Evolutionary conservation across 1,284 basidiomycete species (phyloP), one percentile per base, ranked within the genome.

Genomic region (Phellopilus nigrolimitatus): DNA sequence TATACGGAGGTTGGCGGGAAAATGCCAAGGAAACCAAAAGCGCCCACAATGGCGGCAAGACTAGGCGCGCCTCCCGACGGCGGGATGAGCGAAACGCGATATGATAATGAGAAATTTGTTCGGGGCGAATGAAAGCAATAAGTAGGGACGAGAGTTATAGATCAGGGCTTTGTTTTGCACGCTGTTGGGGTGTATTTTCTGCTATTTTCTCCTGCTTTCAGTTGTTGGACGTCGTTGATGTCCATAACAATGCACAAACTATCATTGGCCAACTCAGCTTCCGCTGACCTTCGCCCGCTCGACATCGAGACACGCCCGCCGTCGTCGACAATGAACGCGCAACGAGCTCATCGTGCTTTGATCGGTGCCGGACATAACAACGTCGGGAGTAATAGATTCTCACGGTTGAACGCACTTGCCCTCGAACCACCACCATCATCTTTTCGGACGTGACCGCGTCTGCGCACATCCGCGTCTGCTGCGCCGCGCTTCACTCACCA

Each of bases 201-300:
- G 30, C 17, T 44, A 51, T 51, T 51, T 51, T 51, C 49, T 43
- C 41, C 31, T 51, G 49, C 49, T 51, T 51, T 51, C 34, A 44
- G 41, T 51, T 51, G 49, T 51, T 51, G 49, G 42, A 51, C 30
- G 42, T 51, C 40, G 49, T 51, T 51, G 49, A 41, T 19, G 40
- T 13, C 13, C 19, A 41, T 41, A 15, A 48, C 37, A n/a, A 15
- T 39, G 36, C 36, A 48, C 37, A 48, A 37, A 37, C 34, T 37
- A 21, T 21, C 28, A 17, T 12, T 17, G 28, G 19, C 42, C 42
- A 33, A n/a, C 28, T 30, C 42, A n/a, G 27, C 21, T 6, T 22
- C 9, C 36, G 40, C 36, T 34, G 31, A 15, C 49, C 17, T 15
- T 31, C 42, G 5, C 21, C 10, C 40, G n/a, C 13, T 45, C 44